Evolutionary conservation across 2,329 filamentous ascomycete species (phyloP).

Genomic region (Penicillium sp.): DNA sequence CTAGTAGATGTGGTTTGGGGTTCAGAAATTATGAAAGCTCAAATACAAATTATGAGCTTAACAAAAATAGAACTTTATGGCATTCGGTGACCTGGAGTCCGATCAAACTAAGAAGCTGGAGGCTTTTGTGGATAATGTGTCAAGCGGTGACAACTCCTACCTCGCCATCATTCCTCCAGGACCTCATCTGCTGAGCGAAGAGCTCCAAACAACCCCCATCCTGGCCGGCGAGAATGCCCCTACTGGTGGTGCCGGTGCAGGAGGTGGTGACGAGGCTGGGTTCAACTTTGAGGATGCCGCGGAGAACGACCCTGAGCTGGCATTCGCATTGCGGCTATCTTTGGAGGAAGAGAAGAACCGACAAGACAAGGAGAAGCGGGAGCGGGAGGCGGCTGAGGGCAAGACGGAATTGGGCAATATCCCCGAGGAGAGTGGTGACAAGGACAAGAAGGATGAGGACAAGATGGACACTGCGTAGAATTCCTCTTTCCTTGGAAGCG

Average conservation of each 20-base stretch:
- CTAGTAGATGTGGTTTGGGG: no score
- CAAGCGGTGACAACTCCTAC: conserved; percentile 87
- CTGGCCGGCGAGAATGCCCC: conserved; percentile 77
- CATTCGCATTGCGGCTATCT: conserved; percentile 92
- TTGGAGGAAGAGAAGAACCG: conserved; percentile 97
- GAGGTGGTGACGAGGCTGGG: conserved; percentile 57
- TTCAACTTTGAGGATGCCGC: conserved; percentile 82
- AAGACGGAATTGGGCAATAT: conserved; percentile 80
- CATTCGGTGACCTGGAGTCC: conserved; percentile 91
- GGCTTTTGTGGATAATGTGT: conserved; percentile 91
- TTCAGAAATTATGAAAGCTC: no score
- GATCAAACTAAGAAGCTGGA: conserved; percentile 87
- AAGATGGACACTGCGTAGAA: conserved; percentile 87
- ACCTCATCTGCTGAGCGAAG: conserved; percentile 88
- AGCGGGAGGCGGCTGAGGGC: conserved; percentile 69
- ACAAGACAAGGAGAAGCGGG: conserved; percentile 79
- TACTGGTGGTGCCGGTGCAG: conserved; percentile 45
- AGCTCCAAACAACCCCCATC: conserved; percentile 86
- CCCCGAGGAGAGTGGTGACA: conserved; percentile 70
- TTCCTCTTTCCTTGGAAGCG: conserved; percentile 24
- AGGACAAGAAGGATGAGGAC: conserved; percentile 62
- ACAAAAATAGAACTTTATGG: no score
- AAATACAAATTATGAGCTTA: no score
- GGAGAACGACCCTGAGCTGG: conserved; percentile 83
- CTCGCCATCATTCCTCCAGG: conserved; percentile 88